Evolutionary conservation across 108 stramenopile species (phyloP), one percentile per base, ranked within the genome.

Genomic region (Asterionellopsis glacialis): DNA sequence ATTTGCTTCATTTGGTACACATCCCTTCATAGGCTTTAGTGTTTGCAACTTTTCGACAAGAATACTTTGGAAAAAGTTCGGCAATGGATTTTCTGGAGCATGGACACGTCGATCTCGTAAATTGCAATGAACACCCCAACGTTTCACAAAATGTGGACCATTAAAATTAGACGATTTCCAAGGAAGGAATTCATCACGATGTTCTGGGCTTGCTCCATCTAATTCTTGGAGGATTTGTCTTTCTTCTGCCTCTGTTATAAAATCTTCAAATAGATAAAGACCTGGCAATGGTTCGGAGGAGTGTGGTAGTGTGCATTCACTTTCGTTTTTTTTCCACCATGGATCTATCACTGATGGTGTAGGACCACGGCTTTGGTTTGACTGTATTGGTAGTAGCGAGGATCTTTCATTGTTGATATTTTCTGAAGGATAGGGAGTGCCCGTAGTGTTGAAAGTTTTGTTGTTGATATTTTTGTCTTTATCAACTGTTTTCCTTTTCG

Each of bases 71-170:
- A 85, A 0, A n/a, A 68, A 67, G 0, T 24, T 4, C 9, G 84
- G 84, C 22, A 85, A 43, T 19, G 72, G 76, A 60, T 85, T 50
- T 45, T 79, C 69, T 0, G 67, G 53, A 13, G 63, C 53, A 44
- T 54, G 47, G 0, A 81, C 80, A 41, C 61, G 59, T 25, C 78
- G 75, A 61, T 77, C 78, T 14, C 73, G 48, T 45, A 82, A 57
- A 50, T 74, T 77, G 55, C 81, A 80, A 55, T 82, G 80, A 9
- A 80, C 84, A 10, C 84, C 84, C 84, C 84, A 85, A 0, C 84
- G 77, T 64, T 85, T 85, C 1, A 73, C 75, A 14, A 42, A 38
- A 41, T 80, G 71, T 3, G 53, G 18, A 12, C 84, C 84, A 74
- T 85, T 85, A 63, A 85, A 80, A 15, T 55, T 51, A 22, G 55